Base-by-base conservation (phyloP, 2,329 filamentous ascomycete species). In the Byssochlamys sp. region DNA sequence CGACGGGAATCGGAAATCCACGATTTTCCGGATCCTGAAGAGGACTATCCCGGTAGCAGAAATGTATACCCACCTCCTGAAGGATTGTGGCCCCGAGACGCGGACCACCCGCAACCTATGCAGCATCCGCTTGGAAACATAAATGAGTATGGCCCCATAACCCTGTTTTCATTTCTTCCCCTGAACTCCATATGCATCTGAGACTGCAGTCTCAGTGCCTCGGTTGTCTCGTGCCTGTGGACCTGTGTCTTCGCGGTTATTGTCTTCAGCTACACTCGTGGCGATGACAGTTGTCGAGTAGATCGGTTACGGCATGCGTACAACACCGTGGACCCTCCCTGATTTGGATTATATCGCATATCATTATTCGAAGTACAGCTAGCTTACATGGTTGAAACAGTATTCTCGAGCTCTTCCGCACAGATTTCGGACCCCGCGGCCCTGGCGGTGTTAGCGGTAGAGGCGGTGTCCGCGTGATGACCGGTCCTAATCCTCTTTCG, bases 51-150 rank as follows among this genome's bases (percentile, higher is more conserved):
- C 6, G 60, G 57, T 52, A 60, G 63, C 10, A 48, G 54, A 31
- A 39, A 58, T 28, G 58, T 54, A 12, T 57, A 59, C 48, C 50
- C 60, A 35, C 53, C 62, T 4, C 55, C 61, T 26, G 64, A 58
- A 33, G 75, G 75, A 53, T 65, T 82, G 50, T 71, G 69, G 55
- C 81, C 82, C 33, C 77, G 80, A 61, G 76, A 83, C 65, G 73
- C 78, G 27, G 75, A 81, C 63, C 71, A 71, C 28, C 74, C 80
- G 45, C 81, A 80, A 61, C 73, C 76, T 14, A 74, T 70, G 56
- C 66, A 71, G n/a, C 71, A 74, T 56, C 78, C 77, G 7, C 69
- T 79, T 25, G 75, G 77, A 56, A 78, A 77, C 58, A 62, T 84
- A 55, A 66, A 73, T 61, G 76, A 77, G 77, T 81, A 75, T 51